Conservation (phyloP, 2,329 filamentous ascomycete species). For the Pyrenophora seminiperda region DNA sequence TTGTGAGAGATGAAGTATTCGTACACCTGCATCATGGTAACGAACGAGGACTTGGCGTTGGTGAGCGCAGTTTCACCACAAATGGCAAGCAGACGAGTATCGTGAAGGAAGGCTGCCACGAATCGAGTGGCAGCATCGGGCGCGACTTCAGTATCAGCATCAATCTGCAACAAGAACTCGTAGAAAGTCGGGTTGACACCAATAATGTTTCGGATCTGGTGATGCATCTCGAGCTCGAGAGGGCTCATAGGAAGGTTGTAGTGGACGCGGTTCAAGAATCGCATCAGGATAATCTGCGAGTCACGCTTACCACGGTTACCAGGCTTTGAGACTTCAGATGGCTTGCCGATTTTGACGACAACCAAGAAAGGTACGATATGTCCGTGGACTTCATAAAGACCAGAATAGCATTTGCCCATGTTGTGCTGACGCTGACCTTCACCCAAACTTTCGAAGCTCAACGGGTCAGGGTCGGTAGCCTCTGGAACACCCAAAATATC, state of each 20-base stretch:
- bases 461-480: constrained; percentile 88
- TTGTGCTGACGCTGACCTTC: constrained; percentile 98
- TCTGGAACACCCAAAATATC: constrained; percentile 96
- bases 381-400: constrained; percentile 94
- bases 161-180: constrained; percentile 94
- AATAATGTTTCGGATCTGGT: constrained; percentile 98
- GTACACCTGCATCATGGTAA: constrained; percentile 99
- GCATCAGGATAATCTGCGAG: constrained; percentile 97
- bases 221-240: constrained; percentile 95
- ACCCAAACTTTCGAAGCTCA: constrained; percentile 95
- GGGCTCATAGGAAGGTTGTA: constrained; percentile 97
- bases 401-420: constrained; percentile 98
- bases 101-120: constrained; percentile 86
- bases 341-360: constrained; percentile 91
- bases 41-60: constrained; percentile 89
- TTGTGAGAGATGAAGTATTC: constrained; percentile 99
- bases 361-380: constrained; percentile 98
- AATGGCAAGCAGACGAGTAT: constrained; percentile 89
- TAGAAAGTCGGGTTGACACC: constrained; percentile 98
- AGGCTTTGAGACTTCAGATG: constrained; percentile 71
- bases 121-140: constrained; percentile 89
- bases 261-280: constrained; percentile 98
- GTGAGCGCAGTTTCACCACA: constrained; percentile 94
- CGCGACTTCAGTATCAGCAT: constrained; percentile 94
- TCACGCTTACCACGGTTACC: constrained; percentile 99